These are phyloP conservation scores for Alternaria consortialis DNA, from an alignment of 2,329 filamentous ascomycete species.

Conservation along the genomic window DNA sequence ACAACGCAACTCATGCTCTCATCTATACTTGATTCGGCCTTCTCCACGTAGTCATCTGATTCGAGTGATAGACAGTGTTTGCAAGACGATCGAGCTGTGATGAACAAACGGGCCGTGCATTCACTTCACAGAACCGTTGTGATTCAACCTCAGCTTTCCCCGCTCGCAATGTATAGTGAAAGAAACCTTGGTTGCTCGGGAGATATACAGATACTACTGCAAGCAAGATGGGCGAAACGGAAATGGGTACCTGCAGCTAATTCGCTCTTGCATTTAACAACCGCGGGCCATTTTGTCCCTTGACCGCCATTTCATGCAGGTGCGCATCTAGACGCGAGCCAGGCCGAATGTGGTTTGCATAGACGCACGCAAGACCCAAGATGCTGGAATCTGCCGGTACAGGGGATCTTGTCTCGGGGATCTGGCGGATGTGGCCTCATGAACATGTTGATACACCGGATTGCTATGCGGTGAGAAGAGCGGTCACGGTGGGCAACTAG, in stretches of 20 bases:
- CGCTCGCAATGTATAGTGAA: not conserved
- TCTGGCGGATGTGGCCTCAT: not conserved
- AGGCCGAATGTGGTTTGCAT: conserved; percentile 5
- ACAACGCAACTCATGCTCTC: not conserved
- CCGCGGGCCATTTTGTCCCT: conserved; percentile 3
- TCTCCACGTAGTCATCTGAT: not conserved
- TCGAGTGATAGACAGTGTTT: not conserved
- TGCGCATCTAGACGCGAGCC: conserved; percentile 6
- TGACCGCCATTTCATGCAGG: conserved; percentile 29
- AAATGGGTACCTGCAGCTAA: conserved; percentile 19
- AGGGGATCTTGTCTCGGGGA: conserved; percentile 14
- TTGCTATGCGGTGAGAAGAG: conserved; percentile 22
- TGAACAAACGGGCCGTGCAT: not conserved
- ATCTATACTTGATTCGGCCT: not conserved
- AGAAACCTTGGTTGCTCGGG: not conserved
- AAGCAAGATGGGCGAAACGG: not conserved
- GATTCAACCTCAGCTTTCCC: not conserved
- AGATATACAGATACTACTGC: conserved; percentile 6
- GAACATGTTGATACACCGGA: conserved; percentile 11
- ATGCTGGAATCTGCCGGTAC: conserved; percentile 15
- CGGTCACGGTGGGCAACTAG: conserved; percentile 19
- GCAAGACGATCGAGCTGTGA: not conserved
- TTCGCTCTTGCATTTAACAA: conserved; percentile 4
- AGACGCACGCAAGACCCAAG: conserved; percentile 9
- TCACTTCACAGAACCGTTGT: not conserved